Conservation (phyloP, 305 asterid genomes). For the Solanum chacoense region DNA sequence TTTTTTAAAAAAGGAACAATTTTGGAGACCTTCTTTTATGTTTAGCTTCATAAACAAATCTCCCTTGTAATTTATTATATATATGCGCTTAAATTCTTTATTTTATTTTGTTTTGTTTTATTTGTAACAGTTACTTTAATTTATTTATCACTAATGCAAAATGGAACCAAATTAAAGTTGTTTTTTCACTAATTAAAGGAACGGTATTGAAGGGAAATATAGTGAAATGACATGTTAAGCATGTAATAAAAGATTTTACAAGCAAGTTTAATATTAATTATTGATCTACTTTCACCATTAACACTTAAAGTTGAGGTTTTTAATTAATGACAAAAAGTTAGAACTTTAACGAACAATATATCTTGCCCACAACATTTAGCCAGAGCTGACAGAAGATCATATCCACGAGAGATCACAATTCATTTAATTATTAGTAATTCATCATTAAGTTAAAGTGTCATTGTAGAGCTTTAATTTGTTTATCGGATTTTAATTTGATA, state of each 20-base stretch:
- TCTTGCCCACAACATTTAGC: not conserved
- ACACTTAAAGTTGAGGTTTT: slow-evolving; percentile 17
- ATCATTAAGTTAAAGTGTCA: not conserved
- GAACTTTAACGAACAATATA: not conserved
- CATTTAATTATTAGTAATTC: not conserved
- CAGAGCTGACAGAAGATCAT: not conserved
- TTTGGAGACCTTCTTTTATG: not conserved
- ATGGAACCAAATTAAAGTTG: not conserved
- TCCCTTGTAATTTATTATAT: not conserved
- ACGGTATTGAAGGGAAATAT: not conserved
- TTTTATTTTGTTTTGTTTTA: not conserved
- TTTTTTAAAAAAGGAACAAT: not conserved
- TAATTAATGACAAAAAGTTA: not conserved
- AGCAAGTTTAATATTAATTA: slow-evolving; percentile 11
- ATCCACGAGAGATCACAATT: not conserved
- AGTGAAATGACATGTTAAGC: not conserved
- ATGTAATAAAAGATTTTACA: not conserved
- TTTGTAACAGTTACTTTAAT: not conserved
- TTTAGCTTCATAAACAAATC: not conserved
- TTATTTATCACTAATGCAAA: not conserved
- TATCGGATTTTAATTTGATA: not conserved
- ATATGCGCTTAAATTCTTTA: not conserved
- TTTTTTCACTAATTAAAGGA: not conserved
- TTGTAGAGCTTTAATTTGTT: not conserved
- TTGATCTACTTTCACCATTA: slow-evolving; percentile 9